Evolutionary conservation across 805 yeast genomes (phyloP).

Genomic region (Yamadazyma tumulicola): DNA sequence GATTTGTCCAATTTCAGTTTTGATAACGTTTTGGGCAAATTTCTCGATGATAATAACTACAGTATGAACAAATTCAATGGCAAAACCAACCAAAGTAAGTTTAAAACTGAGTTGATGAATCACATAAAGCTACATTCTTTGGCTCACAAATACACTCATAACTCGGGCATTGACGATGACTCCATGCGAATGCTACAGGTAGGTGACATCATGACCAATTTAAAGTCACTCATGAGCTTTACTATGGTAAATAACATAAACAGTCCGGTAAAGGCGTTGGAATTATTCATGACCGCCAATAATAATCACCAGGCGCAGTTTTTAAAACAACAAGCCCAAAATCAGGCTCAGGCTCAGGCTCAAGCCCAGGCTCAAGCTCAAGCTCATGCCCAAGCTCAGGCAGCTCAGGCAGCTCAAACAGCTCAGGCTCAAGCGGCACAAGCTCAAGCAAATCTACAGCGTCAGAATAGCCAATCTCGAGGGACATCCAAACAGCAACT

Average conservation of each 20-base stretch:
- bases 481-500: neutral
- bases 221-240: slow-evolving; percentile 61
- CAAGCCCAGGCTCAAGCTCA: slow-evolving; percentile 10
- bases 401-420: too few relatives aligned
- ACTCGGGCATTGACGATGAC: slow-evolving; percentile 60
- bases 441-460: slow-evolving; percentile 1
- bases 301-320: slow-evolving; percentile 20
- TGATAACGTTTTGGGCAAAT: slow-evolving; percentile 11
- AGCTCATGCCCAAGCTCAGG: slow-evolving; percentile 2
- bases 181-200: slow-evolving; percentile 72
- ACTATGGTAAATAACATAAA: slow-evolving; percentile 45
- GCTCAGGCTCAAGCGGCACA: slow-evolving; percentile 1
- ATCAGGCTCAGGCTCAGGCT: slow-evolving; percentile 5
- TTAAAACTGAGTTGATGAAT: slow-evolving; percentile 15
- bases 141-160: slow-evolving; percentile 47
- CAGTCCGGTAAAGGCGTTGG: slow-evolving; percentile 57
- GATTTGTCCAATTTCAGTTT: slow-evolving; percentile 5
- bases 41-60: slow-evolving; percentile 7
- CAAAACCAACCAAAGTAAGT: slow-evolving; percentile 4
- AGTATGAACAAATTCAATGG: slow-evolving; percentile 6
- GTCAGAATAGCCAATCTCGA: neutral
- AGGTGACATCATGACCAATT: slow-evolving; percentile 72
- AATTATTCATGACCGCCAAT: slow-evolving; percentile 29
- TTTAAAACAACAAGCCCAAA: slow-evolving; percentile 9
- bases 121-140: slow-evolving; percentile 24